Evolutionary conservation across 2,329 filamentous ascomycete species (phyloP), one percentile per base, ranked within the genome.

Genomic region (Fusarium sp.): DNA sequence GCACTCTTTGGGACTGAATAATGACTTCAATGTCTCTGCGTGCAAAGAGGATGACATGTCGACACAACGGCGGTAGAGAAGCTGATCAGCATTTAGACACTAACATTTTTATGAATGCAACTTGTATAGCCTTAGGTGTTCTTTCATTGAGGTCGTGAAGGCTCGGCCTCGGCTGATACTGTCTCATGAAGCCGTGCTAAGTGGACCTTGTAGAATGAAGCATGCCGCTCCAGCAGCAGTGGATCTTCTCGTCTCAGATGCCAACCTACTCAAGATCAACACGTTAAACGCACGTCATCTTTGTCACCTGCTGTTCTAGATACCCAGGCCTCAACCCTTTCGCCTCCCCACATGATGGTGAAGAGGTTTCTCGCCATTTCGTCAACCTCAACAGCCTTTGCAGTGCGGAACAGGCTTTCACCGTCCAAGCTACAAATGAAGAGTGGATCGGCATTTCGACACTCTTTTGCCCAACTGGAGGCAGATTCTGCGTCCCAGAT

Each of bases 281-380:
- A 58, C 15, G 33, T 30, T 12, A 40, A 12, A n/a, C 35, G 56
- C 17, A 61, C n/a, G 17, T 8, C 12, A 32, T 40, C 35, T 15
- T 33, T 30, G 8, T 33, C 25, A 20, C 57, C 37, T 17, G 64
- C 25, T 30, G 61, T 68, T 17, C 66, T 68, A 8, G 54, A 56
- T 33, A 32, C 22, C 66, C 61, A 68, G 7, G 61, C 57, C 61
- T 68, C 61, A 11, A 68, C 66, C 30, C 66, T 54, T 35, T 68
- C 66, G 8, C 50, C 27, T 11, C 66, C 66, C 47, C 56, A 68
- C 61, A 68, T 68, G 33, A 60, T 40, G 5, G 66, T 52, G n/a
- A 64, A 52, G 3, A 65, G 52, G 17, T 65, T 45, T 7, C 61
- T 65, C 8, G 61, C 61, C 54, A 68, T 65, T 4, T 68, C 62